Evolutionary conservation across 2,329 filamentous ascomycete genomes (phyloP).

Genomic region (Cercospora citrullina): DNA sequence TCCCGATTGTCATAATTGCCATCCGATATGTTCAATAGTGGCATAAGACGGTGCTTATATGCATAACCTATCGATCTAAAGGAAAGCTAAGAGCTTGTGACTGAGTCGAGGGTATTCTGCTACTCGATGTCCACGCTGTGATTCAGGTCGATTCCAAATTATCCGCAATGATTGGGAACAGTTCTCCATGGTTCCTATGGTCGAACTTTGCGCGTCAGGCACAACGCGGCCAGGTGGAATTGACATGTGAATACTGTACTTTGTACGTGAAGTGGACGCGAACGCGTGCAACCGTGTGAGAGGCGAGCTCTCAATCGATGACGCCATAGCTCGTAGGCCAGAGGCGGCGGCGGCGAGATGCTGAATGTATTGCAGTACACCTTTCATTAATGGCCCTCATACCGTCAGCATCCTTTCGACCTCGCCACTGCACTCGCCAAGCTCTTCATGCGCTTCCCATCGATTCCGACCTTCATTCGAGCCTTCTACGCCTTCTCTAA

Average conservation of each 20-base stretch:
- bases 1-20: background rate
- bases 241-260: background rate
- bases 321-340: background rate
- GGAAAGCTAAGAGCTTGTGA: background rate
- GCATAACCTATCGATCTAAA: background rate
- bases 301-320: background rate
- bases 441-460: constrained; percentile 49
- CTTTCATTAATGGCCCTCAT: background rate
- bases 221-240: background rate
- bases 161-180: background rate
- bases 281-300: background rate
- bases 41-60: background rate
- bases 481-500: constrained; percentile 52
- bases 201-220: background rate
- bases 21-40: background rate
- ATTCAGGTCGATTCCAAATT: background rate
- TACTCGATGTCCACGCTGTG: background rate
- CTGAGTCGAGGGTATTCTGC: background rate
- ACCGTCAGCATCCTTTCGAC: background rate
- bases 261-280: background rate
- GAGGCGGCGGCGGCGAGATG: background rate
- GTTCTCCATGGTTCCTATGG: background rate
- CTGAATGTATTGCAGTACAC: background rate
- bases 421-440: constrained; percentile 10
- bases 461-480: constrained; percentile 50